A percentile compares a stretch with the other conserved stretches of the same genome.
Evolutionary conservation across 768 basidiomycete genomes (phyloP).

Genomic region (Tylopilus rubrobrunneus): DNA sequence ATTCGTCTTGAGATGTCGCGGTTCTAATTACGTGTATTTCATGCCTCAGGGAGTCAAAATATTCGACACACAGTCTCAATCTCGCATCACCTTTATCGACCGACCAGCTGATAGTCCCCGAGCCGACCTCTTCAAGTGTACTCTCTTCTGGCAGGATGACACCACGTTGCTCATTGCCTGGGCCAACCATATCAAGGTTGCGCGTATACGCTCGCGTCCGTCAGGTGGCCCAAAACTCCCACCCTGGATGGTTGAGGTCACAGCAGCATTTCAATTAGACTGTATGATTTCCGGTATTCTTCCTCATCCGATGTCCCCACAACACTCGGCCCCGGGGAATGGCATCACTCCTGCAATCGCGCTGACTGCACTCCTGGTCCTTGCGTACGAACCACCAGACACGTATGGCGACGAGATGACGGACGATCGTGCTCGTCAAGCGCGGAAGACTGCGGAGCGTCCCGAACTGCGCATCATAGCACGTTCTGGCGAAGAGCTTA

Average conservation of each 20-base stretch:
- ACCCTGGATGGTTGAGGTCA: slow-evolving; percentile 79
- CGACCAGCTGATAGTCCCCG: slow-evolving; percentile 79
- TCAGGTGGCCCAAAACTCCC: slow-evolving; percentile 45
- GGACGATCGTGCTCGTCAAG: slow-evolving; percentile 67
- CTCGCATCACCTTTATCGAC: slow-evolving; percentile 82
- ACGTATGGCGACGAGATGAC: slow-evolving; percentile 62
- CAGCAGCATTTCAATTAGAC: slow-evolving; percentile 88
- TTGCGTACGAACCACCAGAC: slow-evolving; percentile 84
- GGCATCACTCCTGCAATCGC: slow-evolving; percentile 25
- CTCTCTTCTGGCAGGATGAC: slow-evolving; percentile 89
- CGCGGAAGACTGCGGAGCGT: slow-evolving; percentile 81
- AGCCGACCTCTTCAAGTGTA: slow-evolving; percentile 93
- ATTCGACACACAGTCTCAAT: slow-evolving; percentile 76
- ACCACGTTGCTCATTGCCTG: slow-evolving; percentile 86
- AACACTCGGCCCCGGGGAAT: slow-evolving; percentile 13
- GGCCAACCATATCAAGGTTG: slow-evolving; percentile 93
- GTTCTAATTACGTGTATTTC: background rate
- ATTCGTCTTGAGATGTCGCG: background rate
- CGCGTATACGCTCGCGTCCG: slow-evolving; percentile 66
- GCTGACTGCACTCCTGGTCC: slow-evolving; percentile 74
- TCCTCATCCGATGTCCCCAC: slow-evolving; percentile 56
- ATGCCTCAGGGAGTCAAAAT: slow-evolving; percentile 83
- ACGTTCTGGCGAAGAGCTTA: slow-evolving; percentile 81
- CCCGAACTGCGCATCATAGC: slow-evolving; percentile 94
- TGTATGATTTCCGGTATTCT: slow-evolving; percentile 93